phyloP scores from a whole-genome alignment of 805 yeast genomes.

The Wickerhamiella australiensis region DNA sequence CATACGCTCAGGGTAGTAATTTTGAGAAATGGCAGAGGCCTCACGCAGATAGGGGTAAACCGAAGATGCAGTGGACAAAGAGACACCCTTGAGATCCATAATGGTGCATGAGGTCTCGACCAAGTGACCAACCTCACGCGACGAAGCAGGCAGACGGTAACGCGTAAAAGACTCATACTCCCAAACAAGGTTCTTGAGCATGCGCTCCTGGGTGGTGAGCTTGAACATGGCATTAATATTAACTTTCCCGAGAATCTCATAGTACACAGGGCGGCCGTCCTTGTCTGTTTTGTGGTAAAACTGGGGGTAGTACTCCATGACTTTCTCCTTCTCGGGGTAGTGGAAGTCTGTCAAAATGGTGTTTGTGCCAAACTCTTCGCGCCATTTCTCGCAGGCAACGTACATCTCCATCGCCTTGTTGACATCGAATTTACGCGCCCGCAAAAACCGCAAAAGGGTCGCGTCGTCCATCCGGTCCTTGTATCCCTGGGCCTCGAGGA shows the following conservation, averaged over 20 bases:
- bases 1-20: constrained; percentile 98
- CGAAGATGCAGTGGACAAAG: constrained; percentile 69
- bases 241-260: constrained; percentile 87
- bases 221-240: constrained; percentile 83
- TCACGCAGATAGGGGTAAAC: constrained; percentile 83
- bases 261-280: constrained; percentile 93
- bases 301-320: constrained; percentile 86
- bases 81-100: constrained; percentile 87
- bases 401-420: constrained; percentile 71
- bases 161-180: constrained; percentile 86
- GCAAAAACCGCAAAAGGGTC: constrained; percentile 63
- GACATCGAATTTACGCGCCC: constrained; percentile 91
- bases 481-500: constrained; percentile 53
- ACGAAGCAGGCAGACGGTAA: constrained; percentile 85
- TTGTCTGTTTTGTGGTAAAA: constrained; percentile 94
- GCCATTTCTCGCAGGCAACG: constrained; percentile 81
- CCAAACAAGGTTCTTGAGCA: constrained; percentile 93
- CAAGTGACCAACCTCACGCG: constrained; percentile 63
- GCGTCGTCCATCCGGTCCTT: constrained; percentile 79
- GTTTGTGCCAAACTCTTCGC: constrained; percentile 74
- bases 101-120: constrained; percentile 96
- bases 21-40: constrained; percentile 90
- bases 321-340: constrained; percentile 84
- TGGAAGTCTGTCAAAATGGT: constrained; percentile 78
- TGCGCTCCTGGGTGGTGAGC: constrained; percentile 88